Conservation (phyloP, 768 basidiomycete species). For the Polyporus arcularius region DNA sequence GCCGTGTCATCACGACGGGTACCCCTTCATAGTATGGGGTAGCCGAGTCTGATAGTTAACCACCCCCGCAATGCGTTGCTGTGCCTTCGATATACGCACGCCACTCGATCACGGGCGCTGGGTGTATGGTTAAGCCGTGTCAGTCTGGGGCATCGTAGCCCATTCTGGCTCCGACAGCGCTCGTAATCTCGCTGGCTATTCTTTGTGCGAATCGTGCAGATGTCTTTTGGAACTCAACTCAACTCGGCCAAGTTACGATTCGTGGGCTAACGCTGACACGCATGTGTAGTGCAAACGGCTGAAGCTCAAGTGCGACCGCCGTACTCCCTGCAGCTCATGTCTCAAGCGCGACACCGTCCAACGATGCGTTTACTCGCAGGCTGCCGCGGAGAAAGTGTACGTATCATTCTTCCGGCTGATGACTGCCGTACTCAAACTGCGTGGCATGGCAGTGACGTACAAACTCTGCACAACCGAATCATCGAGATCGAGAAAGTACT, state of each 20-base stretch:
- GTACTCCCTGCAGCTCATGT: constrained; percentile 76
- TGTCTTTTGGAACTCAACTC: too few species aligned
- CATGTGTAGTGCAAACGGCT: constrained; percentile 75
- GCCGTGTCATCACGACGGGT: too few species aligned
- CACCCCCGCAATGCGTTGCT: too few species aligned
- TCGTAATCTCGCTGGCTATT: too few species aligned
- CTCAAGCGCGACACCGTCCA: constrained; percentile 75
- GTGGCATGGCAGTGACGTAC: constrained; percentile 57
- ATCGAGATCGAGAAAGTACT: constrained; percentile 67
- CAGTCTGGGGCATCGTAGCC: too few species aligned
- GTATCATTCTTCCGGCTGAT: constrained; percentile 27
- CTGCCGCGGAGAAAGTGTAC: constrained; percentile 84
- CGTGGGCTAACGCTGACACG: background rate
- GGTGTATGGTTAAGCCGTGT: too few species aligned
- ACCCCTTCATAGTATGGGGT: too few species aligned
- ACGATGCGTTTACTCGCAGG: constrained; percentile 76
- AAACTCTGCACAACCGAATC: constrained; percentile 80
- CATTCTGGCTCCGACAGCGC: too few species aligned
- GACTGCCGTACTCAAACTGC: background rate
- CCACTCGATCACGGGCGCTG: too few species aligned
- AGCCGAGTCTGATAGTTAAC: too few species aligned
- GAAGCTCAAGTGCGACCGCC: constrained; percentile 83
- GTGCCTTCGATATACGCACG: too few species aligned
- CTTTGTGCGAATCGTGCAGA: too few species aligned
- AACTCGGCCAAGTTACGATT: background rate